These are phyloP conservation scores for Penicillium cosmopolitanum DNA, from an alignment of 495 filamentous ascomycete genomes.

Conservation along the genomic window DNA sequence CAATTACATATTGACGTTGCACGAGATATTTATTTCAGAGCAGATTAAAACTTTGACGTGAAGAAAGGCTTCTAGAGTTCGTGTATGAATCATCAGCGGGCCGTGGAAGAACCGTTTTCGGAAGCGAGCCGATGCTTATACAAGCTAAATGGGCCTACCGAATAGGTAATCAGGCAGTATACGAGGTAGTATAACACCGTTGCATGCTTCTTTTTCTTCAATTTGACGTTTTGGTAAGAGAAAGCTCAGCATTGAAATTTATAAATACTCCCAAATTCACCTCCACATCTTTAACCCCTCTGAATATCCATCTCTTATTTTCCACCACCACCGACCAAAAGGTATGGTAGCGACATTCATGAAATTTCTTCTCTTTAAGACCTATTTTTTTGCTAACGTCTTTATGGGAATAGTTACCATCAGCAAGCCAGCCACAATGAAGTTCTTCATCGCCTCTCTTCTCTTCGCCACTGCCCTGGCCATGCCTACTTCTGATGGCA, in stretches of 20 bases:
- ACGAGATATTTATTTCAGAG: too few species aligned
- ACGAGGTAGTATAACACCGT: background rate
- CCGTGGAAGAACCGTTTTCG: background rate
- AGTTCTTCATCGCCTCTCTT: constrained; percentile 6
- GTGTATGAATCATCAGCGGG: background rate
- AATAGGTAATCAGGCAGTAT: background rate
- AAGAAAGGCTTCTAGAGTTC: background rate
- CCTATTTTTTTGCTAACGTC: background rate
- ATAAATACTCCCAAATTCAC: background rate
- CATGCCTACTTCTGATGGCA: constrained; percentile 1
- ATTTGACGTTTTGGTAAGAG: background rate
- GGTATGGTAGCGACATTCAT: background rate
- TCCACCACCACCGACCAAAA: background rate
- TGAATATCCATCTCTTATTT: background rate
- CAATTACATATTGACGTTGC: background rate
- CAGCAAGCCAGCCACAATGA: constrained; percentile 7
- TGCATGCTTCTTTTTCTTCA: background rate
- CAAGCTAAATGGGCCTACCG: background rate
- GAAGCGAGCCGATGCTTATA: background rate
- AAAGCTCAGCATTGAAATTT: background rate
- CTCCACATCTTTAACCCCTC: background rate
- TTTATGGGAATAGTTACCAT: background rate
- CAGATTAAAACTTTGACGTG: too few species aligned
- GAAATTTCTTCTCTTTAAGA: background rate
- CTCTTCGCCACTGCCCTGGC: constrained; percentile 11